Evolutionary conservation across 1,284 basidiomycete genomes (phyloP), one percentile per base, ranked within the genome.

Genomic region (Albatrellus sp.): DNA sequence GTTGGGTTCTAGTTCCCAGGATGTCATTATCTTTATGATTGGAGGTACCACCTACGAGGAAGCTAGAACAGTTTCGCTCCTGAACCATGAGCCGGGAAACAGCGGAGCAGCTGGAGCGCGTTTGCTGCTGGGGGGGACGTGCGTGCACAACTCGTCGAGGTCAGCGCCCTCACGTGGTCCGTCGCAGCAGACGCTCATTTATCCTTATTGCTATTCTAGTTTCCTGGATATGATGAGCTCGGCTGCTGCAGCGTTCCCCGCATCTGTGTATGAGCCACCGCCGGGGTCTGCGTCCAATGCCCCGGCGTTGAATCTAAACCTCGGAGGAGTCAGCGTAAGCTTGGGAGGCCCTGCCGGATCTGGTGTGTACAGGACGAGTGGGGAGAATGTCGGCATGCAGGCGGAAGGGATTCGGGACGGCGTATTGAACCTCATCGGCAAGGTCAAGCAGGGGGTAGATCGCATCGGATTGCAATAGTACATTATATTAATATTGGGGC

Each of bases 1-100:
- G 12, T 32, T 20, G 14, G 12, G 14, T 10, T 13, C 11, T n/a
- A 92, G 90, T 52, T 87, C 91, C 8, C 91, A 94, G 57, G 93
- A 97, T 59, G 75, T 97, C 40, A 94, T 97, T 48, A 71, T 97
- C 45, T 97, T 97, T 64, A 85, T 97, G 67, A 79, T 96, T 48
- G 93, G 92, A 31, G 92, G 92, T 0, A 80, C 89, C 30, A 97
- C 92, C 1, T 97, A 94, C 56, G 91, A 90, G 60, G 92, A 98
- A 64, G 88, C 89, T 0, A 73, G 88, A 48, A 74, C 81, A 0
- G 73, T 96, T 12, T 76, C 90, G 4, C 64, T 91, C 34, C 70
- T 94, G 51, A 97, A 97, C 59, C 85, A 92, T 57, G 86, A 89
- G 50, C 62, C 76, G 11, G 62, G 66, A 0, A 52, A 58, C 32